Evolutionary conservation across 192 early-diverging fungal genomes (phyloP).

Genomic region (Rhizoclosmatium globosum): DNA sequence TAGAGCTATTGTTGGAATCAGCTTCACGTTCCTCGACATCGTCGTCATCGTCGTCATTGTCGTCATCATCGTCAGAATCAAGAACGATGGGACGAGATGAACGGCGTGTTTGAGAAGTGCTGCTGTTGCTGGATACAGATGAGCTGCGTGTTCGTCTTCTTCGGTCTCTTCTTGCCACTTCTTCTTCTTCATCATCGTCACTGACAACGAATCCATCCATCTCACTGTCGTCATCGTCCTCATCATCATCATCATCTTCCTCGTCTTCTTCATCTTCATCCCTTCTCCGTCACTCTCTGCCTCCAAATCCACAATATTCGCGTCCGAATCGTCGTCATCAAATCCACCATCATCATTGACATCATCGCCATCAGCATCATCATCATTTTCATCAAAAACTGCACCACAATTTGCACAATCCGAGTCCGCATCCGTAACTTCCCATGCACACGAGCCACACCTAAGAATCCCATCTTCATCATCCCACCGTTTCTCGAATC

Average conservation of each 20-base stretch:
- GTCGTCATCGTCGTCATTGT: neutral
- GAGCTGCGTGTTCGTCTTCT: conserved; percentile 6
- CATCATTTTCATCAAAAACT: conserved; percentile 27
- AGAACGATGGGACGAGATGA: neutral
- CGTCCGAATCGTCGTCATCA: conserved; percentile 23
- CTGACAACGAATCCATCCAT: conserved; percentile 29
- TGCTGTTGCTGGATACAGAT: neutral
- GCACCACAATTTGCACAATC: conserved; percentile 24
- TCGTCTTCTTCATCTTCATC: conserved; percentile 17
- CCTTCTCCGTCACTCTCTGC: neutral
- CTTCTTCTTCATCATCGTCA: neutral
- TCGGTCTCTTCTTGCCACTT: conserved; percentile 9
- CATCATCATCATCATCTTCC: conserved; percentile 30
- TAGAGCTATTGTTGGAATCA: neutral
- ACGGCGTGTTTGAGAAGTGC: neutral
- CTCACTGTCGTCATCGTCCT: conserved; percentile 4
- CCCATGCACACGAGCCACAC: conserved; percentile 21
- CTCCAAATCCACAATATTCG: conserved; percentile 21
- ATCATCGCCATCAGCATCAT: conserved; percentile 36
- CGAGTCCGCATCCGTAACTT: conserved; percentile 1
- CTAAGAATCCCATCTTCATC: conserved; percentile 18
- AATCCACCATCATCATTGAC: neutral
- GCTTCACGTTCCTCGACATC: neutral
- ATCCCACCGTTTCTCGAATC: conserved; percentile 14
- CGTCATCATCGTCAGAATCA: neutral